Percentiles rank a stretch among this genome's conserved stretches.
Conservation (phyloP, 2,329 filamentous ascomycete species). For the Endocalyx cinctus region DNA sequence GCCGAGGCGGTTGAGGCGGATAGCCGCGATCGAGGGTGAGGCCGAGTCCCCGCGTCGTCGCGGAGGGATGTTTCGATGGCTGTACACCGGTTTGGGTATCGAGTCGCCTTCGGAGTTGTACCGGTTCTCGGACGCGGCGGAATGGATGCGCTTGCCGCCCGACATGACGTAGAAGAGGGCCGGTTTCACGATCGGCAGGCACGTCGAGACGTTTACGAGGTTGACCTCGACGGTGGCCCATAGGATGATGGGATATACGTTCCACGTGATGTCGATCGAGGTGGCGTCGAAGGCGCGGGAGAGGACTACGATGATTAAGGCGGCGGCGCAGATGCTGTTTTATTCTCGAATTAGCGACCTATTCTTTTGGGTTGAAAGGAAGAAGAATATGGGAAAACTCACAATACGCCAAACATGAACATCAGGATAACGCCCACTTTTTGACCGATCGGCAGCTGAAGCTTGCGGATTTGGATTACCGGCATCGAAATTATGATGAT, state of each 20-base stretch:
- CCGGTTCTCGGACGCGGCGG: background rate
- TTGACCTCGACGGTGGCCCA: constrained; percentile 27
- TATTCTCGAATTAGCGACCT: too few relatives aligned
- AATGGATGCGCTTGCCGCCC: too few relatives aligned
- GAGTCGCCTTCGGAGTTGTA: background rate
- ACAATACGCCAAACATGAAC: constrained; percentile 26
- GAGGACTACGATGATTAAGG: constrained; percentile 22
- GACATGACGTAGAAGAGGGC: background rate
- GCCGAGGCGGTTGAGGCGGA: too few relatives aligned
- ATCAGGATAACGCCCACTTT: constrained; percentile 24
- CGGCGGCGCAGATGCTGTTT: constrained; percentile 24
- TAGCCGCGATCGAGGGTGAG: too few relatives aligned
- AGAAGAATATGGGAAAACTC: too few relatives aligned
- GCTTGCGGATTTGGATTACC: constrained; percentile 25
- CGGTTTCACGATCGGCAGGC: constrained; percentile 1
- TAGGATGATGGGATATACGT: constrained; percentile 21
- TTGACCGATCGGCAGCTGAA: constrained; percentile 21
- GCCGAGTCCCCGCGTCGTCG: too few relatives aligned
- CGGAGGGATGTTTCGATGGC: too few relatives aligned
- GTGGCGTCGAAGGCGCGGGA: constrained; percentile 16
- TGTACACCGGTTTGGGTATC: background rate
- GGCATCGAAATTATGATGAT: constrained; percentile 27
- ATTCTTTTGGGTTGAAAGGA: background rate
- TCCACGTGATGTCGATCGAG: constrained; percentile 18
- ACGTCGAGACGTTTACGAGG: constrained; percentile 16